Evolutionary conservation across 139 green algal species (phyloP), one percentile per base, ranked within the genome.

Genomic region (Medakamo hakoo): DNA sequence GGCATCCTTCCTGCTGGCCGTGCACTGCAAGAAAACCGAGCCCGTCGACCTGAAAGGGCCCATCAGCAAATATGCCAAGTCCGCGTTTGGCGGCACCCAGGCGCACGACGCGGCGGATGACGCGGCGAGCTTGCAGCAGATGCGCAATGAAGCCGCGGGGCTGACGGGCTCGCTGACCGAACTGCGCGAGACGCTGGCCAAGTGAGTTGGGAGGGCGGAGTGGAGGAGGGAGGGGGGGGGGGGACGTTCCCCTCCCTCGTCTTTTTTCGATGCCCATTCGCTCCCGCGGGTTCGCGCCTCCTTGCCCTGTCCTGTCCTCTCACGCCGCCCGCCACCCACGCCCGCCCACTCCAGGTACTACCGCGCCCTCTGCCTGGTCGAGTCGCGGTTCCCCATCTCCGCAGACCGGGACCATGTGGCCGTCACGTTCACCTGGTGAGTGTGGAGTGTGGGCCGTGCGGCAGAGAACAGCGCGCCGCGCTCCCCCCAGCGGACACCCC

Each of bases 351-450:
- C n/a, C 76, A 88, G 80, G 77, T 97, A 97, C 72, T 90, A 80
- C 64, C 76, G 81, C 25, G 74, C 72, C 29, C 73, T 97, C 40
- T 78, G 68, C 21, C 65, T 85, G 21, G 87, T 97, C 62, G 89
- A 96, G 74, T 82, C 78, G 2, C 78, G 91, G 31, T 96, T 97
- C 63, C 91, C 91, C 14, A 88, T 97, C 69, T 83, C 75, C 71
- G 76, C 72, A 31, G 81, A 88, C 16, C 66, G 60, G 14, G 78
- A 76, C 26, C 73, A 92, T 48, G 77, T 87, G 18, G 70, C 79
- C 24, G 49, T 90, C 26, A 60, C 59, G n/a, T 85, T 82, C 64
- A 63, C 55, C 4, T 88, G 78, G 71, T 19, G 24, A n/a, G n/a
- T n/a, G n/a, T n/a, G n/a, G n/a, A n/a, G n/a, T n/a, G n/a, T n/a